These are phyloP conservation scores for Infundibulicybe gibba DNA, from an alignment of 768 basidiomycete species.

Conservation along the genomic window DNA sequence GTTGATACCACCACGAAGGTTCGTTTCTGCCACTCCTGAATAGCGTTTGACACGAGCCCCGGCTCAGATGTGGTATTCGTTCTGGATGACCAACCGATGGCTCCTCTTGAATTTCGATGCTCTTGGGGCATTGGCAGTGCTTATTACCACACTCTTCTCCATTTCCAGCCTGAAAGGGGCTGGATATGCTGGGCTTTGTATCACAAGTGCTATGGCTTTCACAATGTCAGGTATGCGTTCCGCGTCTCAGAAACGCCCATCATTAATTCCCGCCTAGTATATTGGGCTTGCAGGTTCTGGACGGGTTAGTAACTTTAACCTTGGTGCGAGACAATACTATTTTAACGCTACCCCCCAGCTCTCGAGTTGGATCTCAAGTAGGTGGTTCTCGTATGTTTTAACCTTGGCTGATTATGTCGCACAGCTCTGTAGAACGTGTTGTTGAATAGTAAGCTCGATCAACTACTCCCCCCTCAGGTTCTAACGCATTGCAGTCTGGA, in stretches of 20 bases:
- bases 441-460: conserved; percentile 64
- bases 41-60: too few relatives aligned
- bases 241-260: not conserved
- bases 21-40: too few relatives aligned
- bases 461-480: not conserved
- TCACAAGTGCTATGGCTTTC: too few relatives aligned
- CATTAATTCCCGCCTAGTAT: conserved; percentile 22
- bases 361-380: conserved; percentile 77
- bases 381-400: conserved; percentile 13
- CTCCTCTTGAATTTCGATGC: conserved; percentile 80
- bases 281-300: conserved; percentile 53
- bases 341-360: conserved; percentile 44
- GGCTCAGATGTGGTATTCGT: too few relatives aligned
- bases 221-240: conserved; percentile 32
- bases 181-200: too few relatives aligned
- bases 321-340: conserved; percentile 8
- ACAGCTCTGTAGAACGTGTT: conserved; percentile 84
- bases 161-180: too few relatives aligned
- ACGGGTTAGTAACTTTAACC: conserved; percentile 19
- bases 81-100: conserved; percentile 85
- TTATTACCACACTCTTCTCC: too few relatives aligned
- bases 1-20: too few relatives aligned
- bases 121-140: too few relatives aligned
- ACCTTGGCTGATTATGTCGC: conserved; percentile 6
- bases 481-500: too few relatives aligned